Evolutionary conservation across 1,284 basidiomycete species (phyloP).

Genomic region (Fomitopsis betulina): DNA sequence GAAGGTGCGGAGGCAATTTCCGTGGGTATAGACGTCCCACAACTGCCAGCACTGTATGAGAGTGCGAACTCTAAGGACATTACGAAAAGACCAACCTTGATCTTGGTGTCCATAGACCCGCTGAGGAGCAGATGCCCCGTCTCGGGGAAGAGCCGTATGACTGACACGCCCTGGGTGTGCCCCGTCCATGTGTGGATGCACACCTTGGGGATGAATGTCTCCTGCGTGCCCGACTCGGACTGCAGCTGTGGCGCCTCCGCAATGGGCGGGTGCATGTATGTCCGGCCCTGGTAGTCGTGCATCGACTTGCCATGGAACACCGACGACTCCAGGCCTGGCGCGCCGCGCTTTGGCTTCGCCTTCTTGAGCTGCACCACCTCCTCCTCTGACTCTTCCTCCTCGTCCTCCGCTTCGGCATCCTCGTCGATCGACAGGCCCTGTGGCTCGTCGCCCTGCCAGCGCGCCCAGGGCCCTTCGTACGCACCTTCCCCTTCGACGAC

Average conservation of each 20-base stretch:
- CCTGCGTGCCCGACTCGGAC: constrained; percentile 80
- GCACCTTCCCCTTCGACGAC: constrained; percentile 86
- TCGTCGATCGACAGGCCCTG: constrained; percentile 55
- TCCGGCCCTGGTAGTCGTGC: constrained; percentile 97
- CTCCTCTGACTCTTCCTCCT: constrained; percentile 42
- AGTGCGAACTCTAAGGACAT: constrained; percentile 8
- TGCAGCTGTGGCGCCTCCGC: constrained; percentile 77
- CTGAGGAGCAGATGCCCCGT: constrained; percentile 92
- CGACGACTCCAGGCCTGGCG: constrained; percentile 83
- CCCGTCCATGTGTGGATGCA: constrained; percentile 99
- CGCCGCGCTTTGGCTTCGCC: constrained; percentile 76
- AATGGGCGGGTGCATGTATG: constrained; percentile 94
- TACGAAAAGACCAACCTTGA: constrained; percentile 66
- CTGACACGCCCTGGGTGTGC: constrained; percentile 95
- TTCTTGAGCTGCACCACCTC: constrained; percentile 60
- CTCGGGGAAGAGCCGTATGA: constrained; percentile 86
- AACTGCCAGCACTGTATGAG: constrained; percentile 47
- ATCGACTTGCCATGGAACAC: constrained; percentile 97
- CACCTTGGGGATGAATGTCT: constrained; percentile 90
- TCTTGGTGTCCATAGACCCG: constrained; percentile 97
- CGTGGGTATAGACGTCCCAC: constrained; percentile 98
- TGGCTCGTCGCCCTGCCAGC: constrained; percentile 83
- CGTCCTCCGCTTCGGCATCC: constrained; percentile 42
- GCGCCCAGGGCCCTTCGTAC: constrained; percentile 95
- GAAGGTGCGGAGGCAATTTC: constrained; percentile 95